phyloP scores from a whole-genome alignment of 1,284 basidiomycete species.

The Ustilago sp. region DNA sequence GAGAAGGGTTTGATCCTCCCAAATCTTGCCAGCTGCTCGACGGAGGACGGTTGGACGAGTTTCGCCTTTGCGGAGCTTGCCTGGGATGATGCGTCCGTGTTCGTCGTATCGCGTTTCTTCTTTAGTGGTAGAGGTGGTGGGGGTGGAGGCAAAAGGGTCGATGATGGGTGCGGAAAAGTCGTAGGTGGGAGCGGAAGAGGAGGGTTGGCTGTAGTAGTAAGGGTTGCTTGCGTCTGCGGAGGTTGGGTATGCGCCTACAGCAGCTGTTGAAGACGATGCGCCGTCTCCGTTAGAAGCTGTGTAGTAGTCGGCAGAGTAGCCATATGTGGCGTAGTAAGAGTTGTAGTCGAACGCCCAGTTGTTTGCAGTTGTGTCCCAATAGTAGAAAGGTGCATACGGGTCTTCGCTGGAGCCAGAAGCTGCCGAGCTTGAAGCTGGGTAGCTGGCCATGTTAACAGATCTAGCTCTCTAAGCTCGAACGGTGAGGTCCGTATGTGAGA shows the following conservation, averaged over 20 bases:
- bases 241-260: slow-evolving; percentile 12
- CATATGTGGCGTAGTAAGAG: slow-evolving; percentile 61
- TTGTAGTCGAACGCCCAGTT: slow-evolving; percentile 68
- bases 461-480: neutral
- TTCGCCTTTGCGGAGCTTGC: slow-evolving; percentile 80
- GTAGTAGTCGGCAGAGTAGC: slow-evolving; percentile 53
- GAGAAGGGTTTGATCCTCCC: slow-evolving; percentile 96
- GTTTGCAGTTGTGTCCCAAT: slow-evolving; percentile 62
- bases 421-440: neutral
- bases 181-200: neutral
- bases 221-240: slow-evolving; percentile 14
- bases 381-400: slow-evolving; percentile 68
- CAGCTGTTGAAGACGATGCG: slow-evolving; percentile 23
- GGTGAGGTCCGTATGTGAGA: neutral
- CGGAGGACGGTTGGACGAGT: slow-evolving; percentile 93
- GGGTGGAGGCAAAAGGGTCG: slow-evolving; percentile 16
- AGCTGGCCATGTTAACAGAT: neutral
- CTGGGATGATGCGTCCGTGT: slow-evolving; percentile 50
- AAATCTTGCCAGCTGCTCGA: slow-evolving; percentile 93
- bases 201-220: slow-evolving; percentile 20
- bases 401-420: slow-evolving; percentile 39
- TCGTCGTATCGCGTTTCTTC: slow-evolving; percentile 34
- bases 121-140: slow-evolving; percentile 8
- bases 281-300: slow-evolving; percentile 33
- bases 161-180: slow-evolving; percentile 5